Base-by-base conservation (phyloP, 805 yeast species). In the Deakozyma indianensis region DNA sequence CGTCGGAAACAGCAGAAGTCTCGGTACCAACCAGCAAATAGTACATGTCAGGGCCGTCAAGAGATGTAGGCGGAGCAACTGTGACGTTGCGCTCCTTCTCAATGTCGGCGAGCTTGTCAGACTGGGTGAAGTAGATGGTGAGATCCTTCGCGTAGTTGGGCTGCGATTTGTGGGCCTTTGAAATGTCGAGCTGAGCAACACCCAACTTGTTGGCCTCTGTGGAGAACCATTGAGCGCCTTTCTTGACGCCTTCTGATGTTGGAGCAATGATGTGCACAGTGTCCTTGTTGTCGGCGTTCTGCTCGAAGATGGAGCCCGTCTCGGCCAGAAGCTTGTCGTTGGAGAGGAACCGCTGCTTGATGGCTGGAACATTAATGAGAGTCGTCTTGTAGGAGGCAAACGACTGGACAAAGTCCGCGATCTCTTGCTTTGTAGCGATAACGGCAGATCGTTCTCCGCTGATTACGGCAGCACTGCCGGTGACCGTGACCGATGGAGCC, bases 161-260 rank as follows among this genome's bases (percentile, higher is more conserved):
- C 57, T 84, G 76, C 51, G 83, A 84, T 56, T 86, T 83, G 61
- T 92, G 96, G 24, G 97, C 95, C 62, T 75, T 80, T 9, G 94
- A 78, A 61, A 92, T 79, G 56, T 87, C 95, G 57, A 92, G 70
- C 28, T 77, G 65, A 51, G 79, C 86, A 35, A 80, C 64, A 11
- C 69, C 55, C 43, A 88, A 72, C 45, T 75, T 70, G 14, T 60
- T 56, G 15, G 63, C 53, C n/a, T 70, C 67, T 45, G 77, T 78
- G 53, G 92, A 95, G 47, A 77, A 65, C 58, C 83, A 79, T 40
- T 71, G 61, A 41, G 80, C 86, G 23, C 60, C 60, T 24, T 72
- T 60, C 48, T 70, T 76, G 7, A 68, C 67, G 0, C 63, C 60
- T 35, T 65, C 66, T 18, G 59, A 65, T n/a, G 55, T 32, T 7